These are phyloP conservation scores for Paratinospora sagittata DNA, from an alignment of 164 flowering plant species.

Conservation along the genomic window DNA sequence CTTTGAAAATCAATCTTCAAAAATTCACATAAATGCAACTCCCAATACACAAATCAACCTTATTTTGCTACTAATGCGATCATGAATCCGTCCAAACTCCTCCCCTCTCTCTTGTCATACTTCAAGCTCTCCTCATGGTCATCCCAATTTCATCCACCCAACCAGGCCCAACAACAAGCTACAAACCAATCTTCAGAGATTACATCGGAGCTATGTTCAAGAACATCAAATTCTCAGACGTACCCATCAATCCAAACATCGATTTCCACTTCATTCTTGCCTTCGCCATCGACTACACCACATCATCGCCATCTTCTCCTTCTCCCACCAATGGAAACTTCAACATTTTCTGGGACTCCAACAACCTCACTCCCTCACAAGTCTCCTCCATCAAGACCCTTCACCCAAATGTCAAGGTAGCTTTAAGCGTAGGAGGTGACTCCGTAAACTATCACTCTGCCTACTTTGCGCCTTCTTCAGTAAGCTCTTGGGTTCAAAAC, in stretches of 20 bases:
- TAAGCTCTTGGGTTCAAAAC: conserved; percentile 51
- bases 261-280: conserved; percentile 64
- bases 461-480: conserved; percentile 38
- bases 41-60: neutral
- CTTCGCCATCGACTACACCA: conserved; percentile 56
- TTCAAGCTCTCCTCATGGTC: conserved; percentile 14
- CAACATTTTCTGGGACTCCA: conserved; percentile 48
- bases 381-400: conserved; percentile 33
- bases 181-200: conserved; percentile 34
- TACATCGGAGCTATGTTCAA: conserved; percentile 58
- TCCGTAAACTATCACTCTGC: conserved; percentile 18
- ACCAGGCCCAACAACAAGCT: conserved; percentile 25
- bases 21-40: neutral
- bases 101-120: conserved; percentile 15
- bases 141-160: conserved; percentile 9
- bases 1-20: no score
- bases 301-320: conserved; percentile 21
- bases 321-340: conserved; percentile 55
- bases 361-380: conserved; percentile 35
- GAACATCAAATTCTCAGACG: conserved; percentile 45
- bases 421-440: conserved; percentile 56
- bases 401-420: conserved; percentile 43
- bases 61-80: neutral
- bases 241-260: conserved; percentile 39
- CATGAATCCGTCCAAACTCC: conserved; percentile 16